Base-by-base conservation (phyloP, 2,329 filamentous ascomycete species). In the Verticillium albo-atrum region DNA sequence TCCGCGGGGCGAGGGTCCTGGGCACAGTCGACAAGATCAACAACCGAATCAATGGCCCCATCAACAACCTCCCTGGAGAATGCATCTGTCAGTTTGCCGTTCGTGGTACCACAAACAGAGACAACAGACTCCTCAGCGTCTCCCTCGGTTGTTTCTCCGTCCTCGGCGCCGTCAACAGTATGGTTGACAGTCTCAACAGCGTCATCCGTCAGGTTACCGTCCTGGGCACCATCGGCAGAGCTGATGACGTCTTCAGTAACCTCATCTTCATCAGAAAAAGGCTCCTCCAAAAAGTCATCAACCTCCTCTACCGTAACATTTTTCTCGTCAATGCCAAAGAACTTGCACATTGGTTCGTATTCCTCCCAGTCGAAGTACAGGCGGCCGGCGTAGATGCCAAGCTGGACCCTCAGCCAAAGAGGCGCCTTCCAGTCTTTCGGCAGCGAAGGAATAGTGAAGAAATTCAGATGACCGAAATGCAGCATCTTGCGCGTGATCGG, bases 401-500 rank as follows among this genome's bases (percentile, higher is more conserved):
- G 66, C 64, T 90, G 83, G 1, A 84, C 75, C 0, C 68, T 73
- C 0, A 89, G 71, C 83, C 83, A 87, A 0, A 59, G 20, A 0
- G 87, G 85, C 0, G 79, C 68, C 2, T 63, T 53, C 72, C 76
- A 80, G 0, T 63, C 55, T 0, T 35, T 1, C 0, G 80, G 76
- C 0, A 86, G 68, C 0, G 68, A 27, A 0, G 87, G 86, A 1
- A 85, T 71, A 0, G 78, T 70, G 63, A 82, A 84, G 66, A 79
- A 89, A 0, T 66, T 65, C 0, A 90, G 70, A 0, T 66, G 63
- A 63, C 86, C 83, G 70, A 89, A 88, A 4, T 78, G 72, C 0
- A 82, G 67, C 86, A 89, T 90, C 1, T 76, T 74, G 30, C 79
- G 77, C 0, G 86, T 88, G 0, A 86, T 77, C 0, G 88, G 84